Base-by-base conservation (phyloP, 176 grass and related monocot species). In the Neostapfia colusana region DNA sequence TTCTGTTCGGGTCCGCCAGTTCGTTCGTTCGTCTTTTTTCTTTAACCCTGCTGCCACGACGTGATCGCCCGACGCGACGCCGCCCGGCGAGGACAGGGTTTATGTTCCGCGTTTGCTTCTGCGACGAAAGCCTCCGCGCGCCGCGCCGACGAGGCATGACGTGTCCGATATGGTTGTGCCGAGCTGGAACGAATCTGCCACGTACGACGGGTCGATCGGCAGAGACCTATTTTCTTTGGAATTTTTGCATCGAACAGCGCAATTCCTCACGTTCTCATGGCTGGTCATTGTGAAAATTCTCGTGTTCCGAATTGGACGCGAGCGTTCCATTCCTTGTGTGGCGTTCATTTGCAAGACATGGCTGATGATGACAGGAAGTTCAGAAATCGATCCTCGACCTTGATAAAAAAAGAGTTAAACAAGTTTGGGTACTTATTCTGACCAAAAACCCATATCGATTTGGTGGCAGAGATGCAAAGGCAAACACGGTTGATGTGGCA, bases 41-140 rank as follows among this genome's bases (percentile, higher is more conserved):
- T 40, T 9, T 50, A 79, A 57, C 50, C 34, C 56, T 63, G 66
- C 5, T 21, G 74, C 24, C 31, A 3, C 51, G 75, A 75, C 63
- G 16, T n/a, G 80, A 61, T 63, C 79, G 5, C 41, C 36, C 69
- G n/a, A 88, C 49, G 77, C 79, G 85, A 88, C 80, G 75, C 44
- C 31, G 31, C 31, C 31, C 69, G 75, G 70, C n/a, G 28, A 63
- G 78, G 77, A 55, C 71, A 63, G 37, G 63, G 15, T 70, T 73
- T 79, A 50, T 80, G 69, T 74, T 85, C 48, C 76, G 3, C 1
- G 31, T 67, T 39, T 70, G 34, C 65, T 26, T 43, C 41, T 67
- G 70, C 63, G 23, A 70, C 54, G 23, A 64, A 58, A 63, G 39
- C 37, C 37, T 54, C 45, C 36, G 44, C 67, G 38, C 34, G 57